These are phyloP conservation scores for Kodamaea laetipori DNA, from an alignment of 805 yeast species.

Conservation along the genomic window DNA sequence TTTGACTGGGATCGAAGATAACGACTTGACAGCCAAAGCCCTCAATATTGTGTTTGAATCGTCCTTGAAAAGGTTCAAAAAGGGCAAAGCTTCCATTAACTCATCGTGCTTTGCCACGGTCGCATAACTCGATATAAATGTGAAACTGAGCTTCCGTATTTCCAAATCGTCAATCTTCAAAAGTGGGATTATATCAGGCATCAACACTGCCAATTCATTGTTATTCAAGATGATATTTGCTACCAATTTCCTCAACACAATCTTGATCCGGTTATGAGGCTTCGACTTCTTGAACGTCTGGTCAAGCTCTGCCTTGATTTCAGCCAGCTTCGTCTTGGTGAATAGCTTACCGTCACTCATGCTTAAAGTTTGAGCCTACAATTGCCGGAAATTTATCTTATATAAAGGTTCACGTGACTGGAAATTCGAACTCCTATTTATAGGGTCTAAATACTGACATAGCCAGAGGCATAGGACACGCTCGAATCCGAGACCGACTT, in stretches of 20 bases:
- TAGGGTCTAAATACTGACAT: constrained; percentile 32
- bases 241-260: constrained; percentile 63
- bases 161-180: constrained; percentile 19
- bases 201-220: constrained; percentile 66
- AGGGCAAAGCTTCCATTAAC: constrained; percentile 57
- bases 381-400: neutral
- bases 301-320: constrained; percentile 43
- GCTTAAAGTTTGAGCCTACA: neutral
- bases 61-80: constrained; percentile 53
- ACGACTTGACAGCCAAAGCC: constrained; percentile 63
- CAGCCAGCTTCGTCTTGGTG: constrained; percentile 40
- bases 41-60: constrained; percentile 52
- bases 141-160: constrained; percentile 53
- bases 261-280: constrained; percentile 38
- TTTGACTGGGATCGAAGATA: constrained; percentile 58
- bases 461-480: constrained; percentile 91
- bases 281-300: constrained; percentile 46
- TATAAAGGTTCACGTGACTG: neutral
- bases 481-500: constrained; percentile 58
- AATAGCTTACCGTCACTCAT: constrained; percentile 45
- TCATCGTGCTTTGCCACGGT: constrained; percentile 53
- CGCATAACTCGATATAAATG: constrained; percentile 64
- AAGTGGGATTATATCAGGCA: constrained; percentile 45
- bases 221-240: constrained; percentile 86
- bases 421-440: too few species aligned